phyloP scores from a whole-genome alignment of 495 filamentous ascomycete genomes.

The Lasiosphaeris hirsuta region DNA sequence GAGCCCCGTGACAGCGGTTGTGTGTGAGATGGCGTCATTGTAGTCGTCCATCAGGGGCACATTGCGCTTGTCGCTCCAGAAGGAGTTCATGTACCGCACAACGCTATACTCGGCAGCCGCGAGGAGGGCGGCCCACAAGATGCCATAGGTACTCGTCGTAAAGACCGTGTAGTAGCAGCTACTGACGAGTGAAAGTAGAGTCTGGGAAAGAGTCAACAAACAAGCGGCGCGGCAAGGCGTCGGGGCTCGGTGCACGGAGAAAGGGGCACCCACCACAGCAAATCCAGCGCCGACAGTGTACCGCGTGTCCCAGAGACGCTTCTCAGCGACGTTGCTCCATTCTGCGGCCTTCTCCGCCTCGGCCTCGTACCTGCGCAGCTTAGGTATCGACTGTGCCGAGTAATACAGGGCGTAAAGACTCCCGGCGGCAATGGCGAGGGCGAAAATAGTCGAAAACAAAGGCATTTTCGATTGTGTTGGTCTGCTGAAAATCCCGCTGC shows the following conservation, averaged over 20 bases:
- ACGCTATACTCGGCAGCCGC: conserved; percentile 4
- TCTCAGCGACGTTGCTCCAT: conserved; percentile 22
- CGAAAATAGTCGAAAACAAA: neutral
- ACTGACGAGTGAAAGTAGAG: conserved; percentile 13
- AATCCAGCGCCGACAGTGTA: conserved; percentile 23
- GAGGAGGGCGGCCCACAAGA: conserved; percentile 7
- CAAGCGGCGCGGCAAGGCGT: neutral
- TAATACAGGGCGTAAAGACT: conserved; percentile 20
- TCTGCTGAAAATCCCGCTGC: neutral
- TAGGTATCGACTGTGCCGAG: conserved; percentile 21
- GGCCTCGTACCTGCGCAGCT: conserved; percentile 22
- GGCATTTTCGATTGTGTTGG: neutral
- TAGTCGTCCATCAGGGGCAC: conserved; percentile 26
- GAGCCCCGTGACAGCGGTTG: conserved; percentile 11
- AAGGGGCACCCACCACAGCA: conserved; percentile 5
- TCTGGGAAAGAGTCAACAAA: conserved; percentile 3
- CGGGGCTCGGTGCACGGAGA: neutral
- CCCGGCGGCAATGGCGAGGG: conserved; percentile 11
- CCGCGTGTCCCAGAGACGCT: conserved; percentile 22
- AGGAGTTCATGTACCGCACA: conserved; percentile 18
- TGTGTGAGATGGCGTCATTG: conserved; percentile 22
- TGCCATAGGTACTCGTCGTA: conserved; percentile 3
- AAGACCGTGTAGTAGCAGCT: conserved; percentile 8
- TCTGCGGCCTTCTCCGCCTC: conserved; percentile 23
- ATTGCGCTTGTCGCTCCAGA: conserved; percentile 23